Evolutionary conservation across 495 filamentous ascomycete species (phyloP), one percentile per base, ranked within the genome.

Genomic region (Penicillium crystallinum): DNA sequence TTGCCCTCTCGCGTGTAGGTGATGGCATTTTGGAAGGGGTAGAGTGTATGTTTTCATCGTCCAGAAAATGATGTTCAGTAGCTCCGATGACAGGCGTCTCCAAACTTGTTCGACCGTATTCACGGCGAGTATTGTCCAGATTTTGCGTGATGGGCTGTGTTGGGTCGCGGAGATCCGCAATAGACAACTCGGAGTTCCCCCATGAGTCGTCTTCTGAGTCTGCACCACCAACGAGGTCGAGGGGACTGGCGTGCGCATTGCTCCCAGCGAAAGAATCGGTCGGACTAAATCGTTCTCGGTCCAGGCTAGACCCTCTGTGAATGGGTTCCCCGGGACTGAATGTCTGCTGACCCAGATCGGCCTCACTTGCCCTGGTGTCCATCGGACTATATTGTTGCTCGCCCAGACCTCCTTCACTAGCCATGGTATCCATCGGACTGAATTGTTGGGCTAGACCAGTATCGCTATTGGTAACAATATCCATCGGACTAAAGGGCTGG

Each of bases 11-110:
- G 31, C 58, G 62, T 8, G 53, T 61, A 12, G 69, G 68, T 7
- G 69, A 72, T 23, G 69, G 68, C 64, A 71, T 72, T 38, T 72
- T 72, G 1, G 70, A 74, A 35, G 72, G 70, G 1, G 72, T 71
- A 18, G 72, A 73, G 33, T 71, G 58, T 30, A 73, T 44, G 11
- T 68, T 64, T 19, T 64, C 53, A 14, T 71, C 68, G 33, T 65
- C 62, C 14, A 58, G 48, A 40, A 65, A 66, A 18, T 59, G 58
- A 19, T 65, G 63, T 43, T 73, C 68, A 42, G 64, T 52, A 35
- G 60, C 49, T 42, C 64, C 54, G 35, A 70, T 58, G 23, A 66
- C 51, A 5, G 68, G 66, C 0, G 70, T 69, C 46, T 65, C 59
- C 48, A 64, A 63, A 17, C 53, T 60, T 17, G 53, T 36, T 49